A percentile compares a stretch with the other conserved stretches of the same genome.
phyloP scores from a whole-genome alignment of 208 protist genomes.

The Wallacemonas collosoma region DNA sequence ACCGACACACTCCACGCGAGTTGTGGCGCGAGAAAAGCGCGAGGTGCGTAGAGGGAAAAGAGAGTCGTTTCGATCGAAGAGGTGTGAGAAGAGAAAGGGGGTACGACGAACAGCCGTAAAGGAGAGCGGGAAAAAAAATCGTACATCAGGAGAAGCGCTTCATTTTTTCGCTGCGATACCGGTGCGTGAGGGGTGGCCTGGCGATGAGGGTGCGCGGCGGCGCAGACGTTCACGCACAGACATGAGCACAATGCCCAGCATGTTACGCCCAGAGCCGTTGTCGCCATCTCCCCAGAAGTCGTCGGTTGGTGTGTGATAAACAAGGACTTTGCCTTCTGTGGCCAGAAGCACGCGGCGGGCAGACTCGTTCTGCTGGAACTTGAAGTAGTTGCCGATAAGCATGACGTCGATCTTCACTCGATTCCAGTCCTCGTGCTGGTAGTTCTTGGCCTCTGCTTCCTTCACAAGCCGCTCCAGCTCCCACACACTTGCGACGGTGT shows the following conservation, averaged over 20 bases:
- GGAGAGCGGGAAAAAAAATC: not conserved
- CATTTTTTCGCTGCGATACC: too few species aligned
- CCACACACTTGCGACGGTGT: constrained; percentile 67
- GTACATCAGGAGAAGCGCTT: not conserved
- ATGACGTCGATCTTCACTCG: constrained; percentile 84
- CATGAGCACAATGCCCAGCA: constrained; percentile 84
- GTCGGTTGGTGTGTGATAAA: constrained; percentile 79
- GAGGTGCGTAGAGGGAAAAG: too few species aligned
- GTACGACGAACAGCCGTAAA: too few species aligned
- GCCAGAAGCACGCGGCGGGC: constrained; percentile 55
- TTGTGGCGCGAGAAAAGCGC: too few species aligned
- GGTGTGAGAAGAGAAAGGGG: too few species aligned
- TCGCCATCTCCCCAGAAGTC: constrained; percentile 88
- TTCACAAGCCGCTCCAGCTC: constrained; percentile 78
- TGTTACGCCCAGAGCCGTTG: constrained; percentile 83
- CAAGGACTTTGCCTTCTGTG: constrained; percentile 63
- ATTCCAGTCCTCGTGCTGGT: constrained; percentile 81
- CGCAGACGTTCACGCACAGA: constrained; percentile 56
- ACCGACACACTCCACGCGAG: too few species aligned
- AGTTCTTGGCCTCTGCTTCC: constrained; percentile 54
- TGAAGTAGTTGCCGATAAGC: constrained; percentile 87
- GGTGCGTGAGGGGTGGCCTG: too few species aligned
- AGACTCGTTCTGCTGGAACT: constrained; percentile 87
- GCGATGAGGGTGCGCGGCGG: constrained; percentile 19
- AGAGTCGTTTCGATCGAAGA: too few species aligned